These are phyloP conservation scores for Chaetomium globosum DNA, from an alignment of 2,329 filamentous ascomycete genomes.

Conservation along the genomic window DNA sequence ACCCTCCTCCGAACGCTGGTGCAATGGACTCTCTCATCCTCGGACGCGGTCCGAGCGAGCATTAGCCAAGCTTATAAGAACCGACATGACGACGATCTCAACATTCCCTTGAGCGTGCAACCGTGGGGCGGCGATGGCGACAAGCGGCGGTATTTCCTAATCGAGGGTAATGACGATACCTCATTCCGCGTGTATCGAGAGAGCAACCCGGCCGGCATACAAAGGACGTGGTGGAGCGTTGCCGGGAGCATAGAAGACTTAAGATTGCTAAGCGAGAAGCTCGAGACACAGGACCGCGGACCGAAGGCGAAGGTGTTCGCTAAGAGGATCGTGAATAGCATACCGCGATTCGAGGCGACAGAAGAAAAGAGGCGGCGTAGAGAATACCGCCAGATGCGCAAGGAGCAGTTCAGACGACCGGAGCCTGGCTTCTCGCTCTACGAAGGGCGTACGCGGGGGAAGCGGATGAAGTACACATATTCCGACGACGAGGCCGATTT, in stretches of 20 bases:
- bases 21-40: slow-evolving; percentile 86
- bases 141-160: slow-evolving; percentile 88
- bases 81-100: slow-evolving; percentile 76
- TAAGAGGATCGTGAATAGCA: slow-evolving; percentile 73
- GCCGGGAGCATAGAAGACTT: slow-evolving; percentile 90
- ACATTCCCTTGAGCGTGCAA: slow-evolving; percentile 81
- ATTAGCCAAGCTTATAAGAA: slow-evolving; percentile 90
- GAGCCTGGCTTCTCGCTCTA: slow-evolving; percentile 91
- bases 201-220: slow-evolving; percentile 77
- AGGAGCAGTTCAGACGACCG: slow-evolving; percentile 82
- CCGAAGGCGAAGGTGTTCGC: slow-evolving; percentile 78
- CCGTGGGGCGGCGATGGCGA: slow-evolving; percentile 80
- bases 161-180: slow-evolving; percentile 93
- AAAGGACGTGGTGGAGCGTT: slow-evolving; percentile 86
- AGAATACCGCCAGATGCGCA: slow-evolving; percentile 84
- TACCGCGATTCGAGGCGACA: slow-evolving; percentile 88
- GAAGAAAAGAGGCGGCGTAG: slow-evolving; percentile 95
- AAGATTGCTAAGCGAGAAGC: slow-evolving; percentile 71
- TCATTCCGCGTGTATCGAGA: slow-evolving; percentile 92
- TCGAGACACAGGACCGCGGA: slow-evolving; percentile 75
- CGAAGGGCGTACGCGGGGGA: slow-evolving; percentile 92
- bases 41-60: slow-evolving; percentile 76
- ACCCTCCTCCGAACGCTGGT: slow-evolving; percentile 79
- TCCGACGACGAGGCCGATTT: slow-evolving; percentile 79
- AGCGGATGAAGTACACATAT: slow-evolving; percentile 95